phyloP scores from a whole-genome alignment of 2,329 filamentous ascomycete species.

The Cladophialophora yegresii region DNA sequence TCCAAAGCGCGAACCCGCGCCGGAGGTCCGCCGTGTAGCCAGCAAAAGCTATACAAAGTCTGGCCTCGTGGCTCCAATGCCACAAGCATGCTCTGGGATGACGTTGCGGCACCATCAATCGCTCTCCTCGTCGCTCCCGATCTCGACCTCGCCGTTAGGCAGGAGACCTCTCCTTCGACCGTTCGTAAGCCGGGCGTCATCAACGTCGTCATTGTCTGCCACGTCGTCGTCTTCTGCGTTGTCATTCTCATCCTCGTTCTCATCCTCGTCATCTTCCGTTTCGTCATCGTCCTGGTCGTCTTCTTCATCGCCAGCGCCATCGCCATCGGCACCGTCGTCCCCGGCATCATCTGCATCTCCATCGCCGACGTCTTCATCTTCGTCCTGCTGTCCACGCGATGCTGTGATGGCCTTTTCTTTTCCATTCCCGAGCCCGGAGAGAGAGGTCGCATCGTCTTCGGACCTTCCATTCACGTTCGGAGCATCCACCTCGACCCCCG shows the following conservation, averaged over 20 bases:
- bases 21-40: not conserved
- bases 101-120: conserved; percentile 25
- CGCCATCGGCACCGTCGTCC: conserved; percentile 34
- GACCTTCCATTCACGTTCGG: conserved; percentile 9
- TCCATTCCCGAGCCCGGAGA: conserved; percentile 20
- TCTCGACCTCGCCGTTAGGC: conserved; percentile 33
- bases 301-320: conserved; percentile 37
- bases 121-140: conserved; percentile 35
- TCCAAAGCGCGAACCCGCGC: not conserved
- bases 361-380: conserved; percentile 32
- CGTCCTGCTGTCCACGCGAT: conserved; percentile 23
- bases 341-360: conserved; percentile 27
- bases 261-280: conserved; percentile 37
- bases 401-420: conserved; percentile 27
- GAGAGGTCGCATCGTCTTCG: conserved; percentile 29
- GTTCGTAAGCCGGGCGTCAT: conserved; percentile 22
- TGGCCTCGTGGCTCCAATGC: not conserved
- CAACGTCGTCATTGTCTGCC: conserved; percentile 36
- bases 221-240: conserved; percentile 31
- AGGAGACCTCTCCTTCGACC: conserved; percentile 23
- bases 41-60: not conserved
- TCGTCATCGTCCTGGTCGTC: conserved; percentile 33
- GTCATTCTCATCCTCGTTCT: conserved; percentile 37
- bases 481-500: conserved; percentile 15
- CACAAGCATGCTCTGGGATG: not conserved